These are phyloP conservation scores for Magnolia officinalis DNA, from an alignment of 164 flowering plant species.

Conservation along the genomic window DNA sequence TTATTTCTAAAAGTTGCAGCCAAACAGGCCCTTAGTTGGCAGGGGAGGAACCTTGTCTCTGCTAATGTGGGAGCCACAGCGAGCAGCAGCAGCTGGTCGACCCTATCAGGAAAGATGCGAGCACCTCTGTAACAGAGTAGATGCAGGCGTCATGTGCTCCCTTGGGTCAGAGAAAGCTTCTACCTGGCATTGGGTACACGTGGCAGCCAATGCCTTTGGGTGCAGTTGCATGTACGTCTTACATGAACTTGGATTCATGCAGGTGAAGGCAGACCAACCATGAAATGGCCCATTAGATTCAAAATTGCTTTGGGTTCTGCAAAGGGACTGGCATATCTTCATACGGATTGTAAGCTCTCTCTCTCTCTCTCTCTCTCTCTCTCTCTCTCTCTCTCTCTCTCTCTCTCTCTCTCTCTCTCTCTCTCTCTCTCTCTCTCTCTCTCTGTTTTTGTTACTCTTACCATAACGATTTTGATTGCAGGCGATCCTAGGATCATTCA, in stretches of 20 bases:
- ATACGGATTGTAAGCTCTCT: constrained; percentile 10
- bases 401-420: not conserved
- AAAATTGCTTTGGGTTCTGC: constrained; percentile 17
- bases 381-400: not conserved
- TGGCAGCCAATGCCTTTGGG: too few relatives aligned
- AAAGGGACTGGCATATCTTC: constrained; percentile 18
- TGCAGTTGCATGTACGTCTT: too few relatives aligned
- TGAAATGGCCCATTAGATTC: constrained; percentile 11
- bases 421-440: constrained; percentile 15
- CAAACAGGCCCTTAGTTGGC: too few relatives aligned
- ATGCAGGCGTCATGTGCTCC: too few relatives aligned
- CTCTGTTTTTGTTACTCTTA: not conserved
- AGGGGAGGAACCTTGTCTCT: too few relatives aligned
- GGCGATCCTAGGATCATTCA: constrained; percentile 94
- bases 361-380: not conserved
- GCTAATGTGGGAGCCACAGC: too few relatives aligned
- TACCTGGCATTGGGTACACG: too few relatives aligned
- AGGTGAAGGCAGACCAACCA: constrained; percentile 7
- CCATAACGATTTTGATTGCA: constrained; percentile 20
- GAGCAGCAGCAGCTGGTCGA: too few relatives aligned
- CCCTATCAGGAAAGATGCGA: too few relatives aligned
- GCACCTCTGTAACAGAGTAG: too few relatives aligned
- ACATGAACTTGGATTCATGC: not conserved
- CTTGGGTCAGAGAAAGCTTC: too few relatives aligned
- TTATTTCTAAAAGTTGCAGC: too few relatives aligned